These are phyloP conservation scores for Solanum ossicruentum DNA, from an alignment of 257 asterid species.

Conservation along the genomic window DNA sequence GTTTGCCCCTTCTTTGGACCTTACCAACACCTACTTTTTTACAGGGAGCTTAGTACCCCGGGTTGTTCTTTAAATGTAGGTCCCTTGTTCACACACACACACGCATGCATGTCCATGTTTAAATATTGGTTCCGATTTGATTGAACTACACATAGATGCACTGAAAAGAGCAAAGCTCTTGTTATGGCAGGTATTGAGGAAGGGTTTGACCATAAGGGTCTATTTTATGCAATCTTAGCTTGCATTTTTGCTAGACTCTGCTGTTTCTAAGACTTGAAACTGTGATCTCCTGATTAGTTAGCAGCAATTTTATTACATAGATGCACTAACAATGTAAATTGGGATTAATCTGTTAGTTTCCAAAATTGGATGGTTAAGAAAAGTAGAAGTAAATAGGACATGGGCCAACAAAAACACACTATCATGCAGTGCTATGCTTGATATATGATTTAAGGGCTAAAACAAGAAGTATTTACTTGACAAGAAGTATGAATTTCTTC, in stretches of 20 bases:
- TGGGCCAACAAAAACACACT: background rate
- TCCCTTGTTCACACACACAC: background rate
- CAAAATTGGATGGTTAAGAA: background rate
- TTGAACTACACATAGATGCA: too few species aligned
- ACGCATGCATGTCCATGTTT: background rate
- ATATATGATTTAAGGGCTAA: background rate
- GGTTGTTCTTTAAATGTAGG: background rate
- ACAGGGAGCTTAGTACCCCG: background rate
- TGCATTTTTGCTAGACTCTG: too few species aligned
- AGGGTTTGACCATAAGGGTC: too few species aligned
- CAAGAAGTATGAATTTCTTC: background rate
- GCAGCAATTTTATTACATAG: too few species aligned
- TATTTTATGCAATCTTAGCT: too few species aligned
- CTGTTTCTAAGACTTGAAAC: too few species aligned
- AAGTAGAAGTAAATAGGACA: background rate
- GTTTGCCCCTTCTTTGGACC: background rate
- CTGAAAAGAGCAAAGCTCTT: too few species aligned
- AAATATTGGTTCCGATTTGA: background rate
- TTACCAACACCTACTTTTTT: background rate
- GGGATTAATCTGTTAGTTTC: background rate
- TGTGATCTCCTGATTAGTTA: too few species aligned
- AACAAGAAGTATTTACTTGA: background rate
- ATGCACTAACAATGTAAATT: too few species aligned
- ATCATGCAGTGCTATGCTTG: background rate
- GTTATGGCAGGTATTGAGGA: too few species aligned